Percentiles rank a stretch among this genome's conserved stretches.
Conservation (phyloP, 192 early-diverging fungal species). For the Rhizophlyctis rosea region DNA sequence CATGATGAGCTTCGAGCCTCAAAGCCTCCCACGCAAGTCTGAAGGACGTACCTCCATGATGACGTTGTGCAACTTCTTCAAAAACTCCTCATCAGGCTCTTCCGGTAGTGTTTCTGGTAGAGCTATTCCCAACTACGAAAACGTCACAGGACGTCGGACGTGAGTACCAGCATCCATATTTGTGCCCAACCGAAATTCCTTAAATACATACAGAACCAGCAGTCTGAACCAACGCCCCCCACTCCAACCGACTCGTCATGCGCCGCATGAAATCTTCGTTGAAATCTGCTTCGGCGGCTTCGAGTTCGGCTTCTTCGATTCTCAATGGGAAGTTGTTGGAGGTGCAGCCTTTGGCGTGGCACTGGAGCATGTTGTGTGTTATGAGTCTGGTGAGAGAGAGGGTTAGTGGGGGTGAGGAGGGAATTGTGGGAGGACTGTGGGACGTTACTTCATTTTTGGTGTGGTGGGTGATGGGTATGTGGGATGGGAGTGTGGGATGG, state of each 20-base stretch:
- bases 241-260: constrained; percentile 81
- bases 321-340: constrained; percentile 89
- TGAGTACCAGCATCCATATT: neutral
- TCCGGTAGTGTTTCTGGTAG: constrained; percentile 66
- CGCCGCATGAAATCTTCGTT: constrained; percentile 80
- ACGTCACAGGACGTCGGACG: neutral
- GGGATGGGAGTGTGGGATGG: too few species aligned
- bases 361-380: constrained; percentile 98
- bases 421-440: neutral
- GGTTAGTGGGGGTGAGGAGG: too few species aligned
- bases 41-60: constrained; percentile 68
- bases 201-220: constrained; percentile 35
- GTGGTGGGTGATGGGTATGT: too few species aligned
- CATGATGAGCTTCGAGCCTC: neutral
- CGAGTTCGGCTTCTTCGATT: constrained; percentile 77
- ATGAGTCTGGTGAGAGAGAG: constrained; percentile 75
- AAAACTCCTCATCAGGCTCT: constrained; percentile 59
- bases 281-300: constrained; percentile 80
- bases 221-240: constrained; percentile 51
- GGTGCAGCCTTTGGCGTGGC: constrained; percentile 95
- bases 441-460: too few species aligned
- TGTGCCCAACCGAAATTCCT: neutral
- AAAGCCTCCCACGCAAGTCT: neutral
- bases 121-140: constrained; percentile 63
- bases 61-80: constrained; percentile 71